Conservation (phyloP, 1,284 basidiomycete genomes). For the Ganoderma boninense region DNA sequence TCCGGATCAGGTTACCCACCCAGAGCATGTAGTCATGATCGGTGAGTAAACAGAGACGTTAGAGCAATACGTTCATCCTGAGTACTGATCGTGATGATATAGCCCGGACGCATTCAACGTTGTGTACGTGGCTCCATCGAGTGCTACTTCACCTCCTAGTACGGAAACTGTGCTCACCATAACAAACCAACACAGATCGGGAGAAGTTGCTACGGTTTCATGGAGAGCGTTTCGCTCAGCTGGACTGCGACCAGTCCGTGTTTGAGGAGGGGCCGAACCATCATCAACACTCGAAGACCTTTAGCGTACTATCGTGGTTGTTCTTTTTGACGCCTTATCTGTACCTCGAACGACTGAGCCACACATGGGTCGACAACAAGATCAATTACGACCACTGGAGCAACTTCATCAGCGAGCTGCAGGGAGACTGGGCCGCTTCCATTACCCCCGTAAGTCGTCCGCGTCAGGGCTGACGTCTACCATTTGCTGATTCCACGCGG, state of each 20-base stretch:
- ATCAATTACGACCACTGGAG: conserved; percentile 39
- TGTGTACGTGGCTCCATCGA: background rate
- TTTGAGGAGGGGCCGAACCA: background rate
- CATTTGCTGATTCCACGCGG: background rate
- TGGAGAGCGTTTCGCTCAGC: conserved; percentile 35
- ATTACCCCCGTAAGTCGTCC: conserved; percentile 42
- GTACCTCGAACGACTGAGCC: conserved; percentile 35
- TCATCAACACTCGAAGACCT: conserved; percentile 21
- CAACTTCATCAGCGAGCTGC: conserved; percentile 34
- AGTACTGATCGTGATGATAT: background rate
- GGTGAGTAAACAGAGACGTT: background rate
- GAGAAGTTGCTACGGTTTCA: conserved; percentile 33
- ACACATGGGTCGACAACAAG: conserved; percentile 36
- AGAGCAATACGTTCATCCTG: background rate
- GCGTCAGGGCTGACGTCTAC: background rate
- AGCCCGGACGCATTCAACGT: background rate
- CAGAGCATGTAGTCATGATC: background rate
- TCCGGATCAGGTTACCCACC: background rate
- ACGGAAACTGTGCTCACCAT: too few species aligned
- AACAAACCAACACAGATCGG: background rate
- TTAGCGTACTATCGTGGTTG: conserved; percentile 32
- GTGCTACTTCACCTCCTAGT: too few species aligned
- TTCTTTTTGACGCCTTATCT: conserved; percentile 36
- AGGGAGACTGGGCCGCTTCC: conserved; percentile 39
- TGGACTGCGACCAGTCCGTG: conserved; percentile 19